Conservation (phyloP, 2,329 filamentous ascomycete genomes). For the Ophiostoma sp. region DNA sequence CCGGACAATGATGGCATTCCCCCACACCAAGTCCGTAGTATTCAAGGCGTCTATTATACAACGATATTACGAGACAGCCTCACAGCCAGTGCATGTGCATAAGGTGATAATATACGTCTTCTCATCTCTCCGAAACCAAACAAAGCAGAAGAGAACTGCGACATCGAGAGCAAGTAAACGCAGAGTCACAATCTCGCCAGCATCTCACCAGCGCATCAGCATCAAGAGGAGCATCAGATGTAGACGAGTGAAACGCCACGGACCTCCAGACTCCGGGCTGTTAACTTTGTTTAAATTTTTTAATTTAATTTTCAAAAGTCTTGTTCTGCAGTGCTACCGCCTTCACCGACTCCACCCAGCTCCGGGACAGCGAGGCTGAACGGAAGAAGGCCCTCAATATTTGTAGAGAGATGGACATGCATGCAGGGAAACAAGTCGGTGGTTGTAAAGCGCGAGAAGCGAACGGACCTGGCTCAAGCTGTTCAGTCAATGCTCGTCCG, state of each 20-base stretch:
- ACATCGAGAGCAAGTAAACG: neutral
- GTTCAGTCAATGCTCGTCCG: neutral
- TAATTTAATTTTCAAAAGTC: neutral
- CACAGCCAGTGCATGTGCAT: neutral
- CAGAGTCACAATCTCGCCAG: neutral
- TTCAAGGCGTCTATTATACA: neutral
- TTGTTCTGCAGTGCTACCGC: neutral
- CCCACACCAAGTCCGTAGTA: constrained; percentile 2
- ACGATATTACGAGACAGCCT: neutral
- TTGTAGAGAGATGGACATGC: neutral
- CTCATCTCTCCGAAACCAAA: neutral
- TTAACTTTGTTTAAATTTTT: neutral
- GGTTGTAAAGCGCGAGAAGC: constrained; percentile 2
- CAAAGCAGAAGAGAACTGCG: neutral
- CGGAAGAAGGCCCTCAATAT: neutral
- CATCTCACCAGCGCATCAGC: neutral
- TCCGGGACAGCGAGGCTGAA: constrained; percentile 2
- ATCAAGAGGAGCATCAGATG: neutral
- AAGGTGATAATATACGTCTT: neutral
- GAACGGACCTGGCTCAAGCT: neutral
- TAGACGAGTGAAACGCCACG: constrained; percentile 4
- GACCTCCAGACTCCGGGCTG: neutral
- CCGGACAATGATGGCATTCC: constrained; percentile 6
- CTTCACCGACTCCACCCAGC: neutral
- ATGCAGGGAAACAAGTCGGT: neutral